Evolutionary conservation across 371 early-diverging fungal genomes (phyloP).

Genomic region (Mucor lusitanicus): DNA sequence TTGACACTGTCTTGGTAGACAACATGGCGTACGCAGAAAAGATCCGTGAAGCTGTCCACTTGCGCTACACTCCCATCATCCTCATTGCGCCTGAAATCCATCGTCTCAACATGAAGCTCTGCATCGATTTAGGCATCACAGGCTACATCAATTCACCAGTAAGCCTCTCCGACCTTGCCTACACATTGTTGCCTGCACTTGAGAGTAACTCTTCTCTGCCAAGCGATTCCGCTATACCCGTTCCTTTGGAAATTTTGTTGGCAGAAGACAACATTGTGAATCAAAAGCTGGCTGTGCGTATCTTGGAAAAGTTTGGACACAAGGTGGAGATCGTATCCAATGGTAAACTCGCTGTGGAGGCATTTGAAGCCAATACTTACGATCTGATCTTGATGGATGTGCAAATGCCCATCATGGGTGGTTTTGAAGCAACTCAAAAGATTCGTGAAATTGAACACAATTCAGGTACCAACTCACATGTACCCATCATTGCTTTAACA

Average conservation of each 20-base stretch:
- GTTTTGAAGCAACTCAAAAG: conserved; percentile 73
- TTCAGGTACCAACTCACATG: conserved; percentile 46
- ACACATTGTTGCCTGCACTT: conserved; percentile 67
- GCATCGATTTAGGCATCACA: conserved; percentile 66
- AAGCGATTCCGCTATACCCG: conserved; percentile 51
- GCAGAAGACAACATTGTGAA: conserved; percentile 87
- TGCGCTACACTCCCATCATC: conserved; percentile 69
- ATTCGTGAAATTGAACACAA: conserved; percentile 68
- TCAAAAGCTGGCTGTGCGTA: conserved; percentile 76
- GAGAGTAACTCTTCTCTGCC: conserved; percentile 68
- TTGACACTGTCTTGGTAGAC: conserved; percentile 62
- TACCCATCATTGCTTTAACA: conserved; percentile 78
- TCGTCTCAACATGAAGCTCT: conserved; percentile 58
- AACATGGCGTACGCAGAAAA: conserved; percentile 57
- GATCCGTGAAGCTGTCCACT: conserved; percentile 49
- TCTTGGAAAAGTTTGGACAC: conserved; percentile 76
- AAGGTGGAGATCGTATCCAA: conserved; percentile 71
- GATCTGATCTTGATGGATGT: conserved; percentile 83
- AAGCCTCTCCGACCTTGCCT: conserved; percentile 61
- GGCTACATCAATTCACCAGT: conserved; percentile 65
- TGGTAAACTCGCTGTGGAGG: conserved; percentile 76
- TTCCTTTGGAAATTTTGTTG: conserved; percentile 68
- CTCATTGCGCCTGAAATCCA: conserved; percentile 49
- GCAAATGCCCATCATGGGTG: conserved; percentile 80
- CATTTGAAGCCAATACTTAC: conserved; percentile 57